phyloP scores from a whole-genome alignment of 441 rosid genomes.

The Hura crepitans region DNA sequence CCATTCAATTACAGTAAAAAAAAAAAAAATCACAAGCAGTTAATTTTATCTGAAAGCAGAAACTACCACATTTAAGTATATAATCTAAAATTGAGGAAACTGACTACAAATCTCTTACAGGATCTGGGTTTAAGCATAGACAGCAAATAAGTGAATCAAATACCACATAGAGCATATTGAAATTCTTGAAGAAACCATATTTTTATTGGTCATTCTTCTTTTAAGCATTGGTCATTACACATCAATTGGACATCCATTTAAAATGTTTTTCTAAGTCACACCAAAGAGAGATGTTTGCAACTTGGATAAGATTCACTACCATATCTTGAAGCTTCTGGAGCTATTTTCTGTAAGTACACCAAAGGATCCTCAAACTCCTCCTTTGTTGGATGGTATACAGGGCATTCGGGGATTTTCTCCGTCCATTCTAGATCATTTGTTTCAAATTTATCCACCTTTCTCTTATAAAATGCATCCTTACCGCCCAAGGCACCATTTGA shows the following conservation, averaged over 20 bases:
- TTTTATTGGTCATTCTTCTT: background rate
- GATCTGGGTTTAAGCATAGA: background rate
- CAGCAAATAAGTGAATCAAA: background rate
- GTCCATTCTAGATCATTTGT: constrained; percentile 81
- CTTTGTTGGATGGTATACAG: constrained; percentile 85
- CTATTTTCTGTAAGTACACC: constrained; percentile 83
- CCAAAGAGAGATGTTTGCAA: background rate
- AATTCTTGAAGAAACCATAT: too few species aligned
- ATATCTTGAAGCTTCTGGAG: constrained; percentile 91
- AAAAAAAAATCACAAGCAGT: background rate
- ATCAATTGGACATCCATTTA: background rate
- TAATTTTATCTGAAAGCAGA: too few species aligned
- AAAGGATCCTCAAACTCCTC: constrained; percentile 97
- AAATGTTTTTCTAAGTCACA: background rate
- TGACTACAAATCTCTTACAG: background rate
- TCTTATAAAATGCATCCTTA: constrained; percentile 49
- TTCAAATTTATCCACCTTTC: constrained; percentile 69
- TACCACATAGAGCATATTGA: background rate
- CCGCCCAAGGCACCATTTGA: constrained; percentile 39
- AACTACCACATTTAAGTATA: background rate
- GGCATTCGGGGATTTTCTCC: constrained; percentile 85
- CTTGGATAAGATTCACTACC: constrained; percentile 44
- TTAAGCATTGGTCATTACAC: background rate
- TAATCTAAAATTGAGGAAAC: background rate
- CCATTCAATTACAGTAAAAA: background rate